These are phyloP conservation scores for Hsuehochloa calcarea DNA, from an alignment of 176 grass and related monocot species.

Conservation along the genomic window DNA sequence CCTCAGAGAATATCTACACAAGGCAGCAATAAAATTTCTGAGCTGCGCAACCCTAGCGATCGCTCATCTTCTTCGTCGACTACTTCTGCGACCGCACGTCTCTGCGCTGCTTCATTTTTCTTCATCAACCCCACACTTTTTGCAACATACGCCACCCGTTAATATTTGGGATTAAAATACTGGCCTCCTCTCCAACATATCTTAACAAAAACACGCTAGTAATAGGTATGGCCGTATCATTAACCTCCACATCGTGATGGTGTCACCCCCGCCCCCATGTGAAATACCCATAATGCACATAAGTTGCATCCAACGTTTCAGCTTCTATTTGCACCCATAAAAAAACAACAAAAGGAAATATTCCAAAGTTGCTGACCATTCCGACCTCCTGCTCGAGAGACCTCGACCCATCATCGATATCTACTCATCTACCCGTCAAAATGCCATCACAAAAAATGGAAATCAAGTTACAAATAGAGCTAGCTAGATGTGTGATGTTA, in stretches of 20 bases:
- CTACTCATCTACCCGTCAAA: not conserved
- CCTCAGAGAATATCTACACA: too few relatives aligned
- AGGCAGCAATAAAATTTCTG: too few relatives aligned
- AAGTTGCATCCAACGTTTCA: constrained; percentile 2
- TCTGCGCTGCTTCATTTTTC: too few relatives aligned
- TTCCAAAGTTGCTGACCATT: not conserved
- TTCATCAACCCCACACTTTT: too few relatives aligned
- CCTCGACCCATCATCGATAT: not conserved
- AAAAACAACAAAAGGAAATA: not conserved
- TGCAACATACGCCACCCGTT: too few relatives aligned
- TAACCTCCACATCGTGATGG: constrained; percentile 21
- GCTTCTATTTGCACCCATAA: not conserved
- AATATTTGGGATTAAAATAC: too few relatives aligned
- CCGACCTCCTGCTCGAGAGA: not conserved
- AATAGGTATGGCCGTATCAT: not conserved
- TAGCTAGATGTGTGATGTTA: not conserved
- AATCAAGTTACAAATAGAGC: not conserved
- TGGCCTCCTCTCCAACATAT: too few relatives aligned
- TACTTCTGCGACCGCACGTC: too few relatives aligned
- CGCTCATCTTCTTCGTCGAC: too few relatives aligned
- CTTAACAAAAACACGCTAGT: not conserved
- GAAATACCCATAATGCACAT: constrained; percentile 9
- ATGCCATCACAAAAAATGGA: not conserved
- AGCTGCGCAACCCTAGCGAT: too few relatives aligned
- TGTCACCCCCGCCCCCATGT: not conserved